A percentile compares a stretch with the other conserved stretches of the same genome.
phyloP scores from a whole-genome alignment of 2,329 filamentous ascomycete genomes.

The Aspergillus transmontanensis region DNA sequence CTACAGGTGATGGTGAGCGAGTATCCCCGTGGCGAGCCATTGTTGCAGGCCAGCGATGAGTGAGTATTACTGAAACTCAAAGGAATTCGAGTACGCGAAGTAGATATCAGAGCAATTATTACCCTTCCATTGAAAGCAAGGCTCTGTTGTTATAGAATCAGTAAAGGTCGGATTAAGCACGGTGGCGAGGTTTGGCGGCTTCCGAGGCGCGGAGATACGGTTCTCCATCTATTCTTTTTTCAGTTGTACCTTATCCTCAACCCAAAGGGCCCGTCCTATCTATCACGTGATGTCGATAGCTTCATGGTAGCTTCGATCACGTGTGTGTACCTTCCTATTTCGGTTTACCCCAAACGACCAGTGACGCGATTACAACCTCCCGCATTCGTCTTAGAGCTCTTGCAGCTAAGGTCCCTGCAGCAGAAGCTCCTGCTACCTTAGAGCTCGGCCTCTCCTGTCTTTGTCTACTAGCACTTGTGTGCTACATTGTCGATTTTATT shows the following conservation, averaged over 20 bases:
- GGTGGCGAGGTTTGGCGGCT: slow-evolving; percentile 3
- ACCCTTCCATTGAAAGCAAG: slow-evolving; percentile 26
- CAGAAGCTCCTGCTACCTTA: neutral
- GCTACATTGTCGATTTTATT: neutral
- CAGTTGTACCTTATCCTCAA: slow-evolving; percentile 4
- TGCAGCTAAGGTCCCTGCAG: slow-evolving; percentile 15
- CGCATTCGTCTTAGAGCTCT: slow-evolving; percentile 32
- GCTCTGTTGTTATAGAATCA: slow-evolving; percentile 6
- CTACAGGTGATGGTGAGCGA: slow-evolving; percentile 92
- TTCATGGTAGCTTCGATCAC: slow-evolving; percentile 10
- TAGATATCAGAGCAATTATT: slow-evolving; percentile 23
- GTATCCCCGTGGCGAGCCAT: slow-evolving; percentile 65
- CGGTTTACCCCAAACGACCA: slow-evolving; percentile 28
- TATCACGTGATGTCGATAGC: slow-evolving; percentile 14
- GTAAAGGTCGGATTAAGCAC: neutral
- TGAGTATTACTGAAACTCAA: slow-evolving; percentile 50
- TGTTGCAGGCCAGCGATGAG: slow-evolving; percentile 56
- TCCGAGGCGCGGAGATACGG: neutral
- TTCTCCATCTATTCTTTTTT: slow-evolving; percentile 6
- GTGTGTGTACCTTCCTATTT: slow-evolving; percentile 24
- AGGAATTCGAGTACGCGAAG: slow-evolving; percentile 29
- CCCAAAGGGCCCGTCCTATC: neutral
- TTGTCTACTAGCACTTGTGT: neutral
- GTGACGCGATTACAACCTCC: slow-evolving; percentile 27
- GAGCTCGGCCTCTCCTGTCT: neutral